Evolutionary conservation across 306 rosid genomes (phyloP).

Genomic region (Inga oerstediana): DNA sequence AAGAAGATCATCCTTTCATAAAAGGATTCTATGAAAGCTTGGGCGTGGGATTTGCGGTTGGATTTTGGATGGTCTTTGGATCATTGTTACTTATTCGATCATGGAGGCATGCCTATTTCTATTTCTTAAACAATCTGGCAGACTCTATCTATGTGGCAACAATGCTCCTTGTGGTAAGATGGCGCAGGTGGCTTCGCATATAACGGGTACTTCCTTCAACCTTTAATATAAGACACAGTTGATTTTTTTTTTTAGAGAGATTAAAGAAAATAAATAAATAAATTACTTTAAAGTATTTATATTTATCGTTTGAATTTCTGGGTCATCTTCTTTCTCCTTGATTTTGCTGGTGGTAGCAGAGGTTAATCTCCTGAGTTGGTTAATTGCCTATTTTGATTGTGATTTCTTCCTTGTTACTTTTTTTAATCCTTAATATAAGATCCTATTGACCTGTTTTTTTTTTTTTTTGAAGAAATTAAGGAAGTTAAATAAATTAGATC

Average conservation of each 20-base stretch:
- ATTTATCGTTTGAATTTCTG: no score
- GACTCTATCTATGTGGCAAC: neutral
- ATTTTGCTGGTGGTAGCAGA: no score
- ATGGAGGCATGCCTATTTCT: neutral
- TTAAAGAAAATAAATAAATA: no score
- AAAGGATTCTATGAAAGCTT: neutral
- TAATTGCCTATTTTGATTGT: neutral
- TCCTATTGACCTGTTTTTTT: no score
- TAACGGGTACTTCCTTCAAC: neutral
- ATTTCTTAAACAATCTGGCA: neutral
- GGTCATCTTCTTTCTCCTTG: no score
- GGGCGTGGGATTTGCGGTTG: neutral
- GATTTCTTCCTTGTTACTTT: neutral
- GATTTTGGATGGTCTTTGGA: neutral
- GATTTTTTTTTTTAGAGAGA: no score
- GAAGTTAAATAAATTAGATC: no score
- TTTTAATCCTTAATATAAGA: no score
- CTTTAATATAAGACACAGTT: no score
- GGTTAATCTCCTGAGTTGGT: no score
- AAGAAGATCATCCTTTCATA: neutral
- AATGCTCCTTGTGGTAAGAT: neutral
- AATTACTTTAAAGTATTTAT: no score
- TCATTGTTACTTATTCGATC: neutral
- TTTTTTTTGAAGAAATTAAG: no score
- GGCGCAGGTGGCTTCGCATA: neutral